These are phyloP conservation scores for Meyerozyma athensensis DNA, from an alignment of 1,139 yeast genomes.

Conservation along the genomic window DNA sequence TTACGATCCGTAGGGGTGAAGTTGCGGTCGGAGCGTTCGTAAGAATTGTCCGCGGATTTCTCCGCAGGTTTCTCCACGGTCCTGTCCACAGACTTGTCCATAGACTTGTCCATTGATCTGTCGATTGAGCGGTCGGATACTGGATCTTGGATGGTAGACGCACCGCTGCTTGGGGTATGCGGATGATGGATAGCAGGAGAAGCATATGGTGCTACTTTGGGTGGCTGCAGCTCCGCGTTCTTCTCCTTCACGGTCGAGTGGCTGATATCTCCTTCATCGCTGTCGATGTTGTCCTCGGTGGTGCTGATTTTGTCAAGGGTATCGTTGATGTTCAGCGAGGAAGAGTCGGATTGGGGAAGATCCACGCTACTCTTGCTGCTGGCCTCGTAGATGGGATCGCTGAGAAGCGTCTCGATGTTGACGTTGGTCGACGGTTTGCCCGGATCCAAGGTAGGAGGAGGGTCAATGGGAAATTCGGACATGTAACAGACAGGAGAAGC, in stretches of 20 bases:
- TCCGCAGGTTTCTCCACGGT: not conserved
- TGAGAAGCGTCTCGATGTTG: slow-evolving; percentile 9
- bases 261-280: slow-evolving; percentile 6
- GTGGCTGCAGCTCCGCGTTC: not conserved
- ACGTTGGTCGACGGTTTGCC: slow-evolving; percentile 25
- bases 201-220: not conserved
- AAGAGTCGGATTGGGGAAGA: slow-evolving; percentile 3
- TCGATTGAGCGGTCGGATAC: not conserved
- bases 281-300: slow-evolving; percentile 32
- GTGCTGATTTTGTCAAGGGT: slow-evolving; percentile 31
- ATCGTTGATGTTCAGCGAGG: slow-evolving; percentile 13
- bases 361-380: slow-evolving; percentile 13
- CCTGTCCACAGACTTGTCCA: too few species aligned
- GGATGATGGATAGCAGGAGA: slow-evolving; percentile 4
- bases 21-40: not conserved
- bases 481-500: not conserved
- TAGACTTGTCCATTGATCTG: not conserved
- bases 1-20: slow-evolving; percentile 4
- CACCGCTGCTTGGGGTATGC: slow-evolving; percentile 8
- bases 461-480: slow-evolving; percentile 6
- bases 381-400: slow-evolving; percentile 7
- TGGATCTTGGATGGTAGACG: not conserved
- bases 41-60: not conserved
- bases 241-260: slow-evolving; percentile 5
- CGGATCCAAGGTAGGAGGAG: slow-evolving; percentile 36